phyloP scores from a whole-genome alignment of 768 basidiomycete genomes.

The Neoboletus subvelutipes region DNA sequence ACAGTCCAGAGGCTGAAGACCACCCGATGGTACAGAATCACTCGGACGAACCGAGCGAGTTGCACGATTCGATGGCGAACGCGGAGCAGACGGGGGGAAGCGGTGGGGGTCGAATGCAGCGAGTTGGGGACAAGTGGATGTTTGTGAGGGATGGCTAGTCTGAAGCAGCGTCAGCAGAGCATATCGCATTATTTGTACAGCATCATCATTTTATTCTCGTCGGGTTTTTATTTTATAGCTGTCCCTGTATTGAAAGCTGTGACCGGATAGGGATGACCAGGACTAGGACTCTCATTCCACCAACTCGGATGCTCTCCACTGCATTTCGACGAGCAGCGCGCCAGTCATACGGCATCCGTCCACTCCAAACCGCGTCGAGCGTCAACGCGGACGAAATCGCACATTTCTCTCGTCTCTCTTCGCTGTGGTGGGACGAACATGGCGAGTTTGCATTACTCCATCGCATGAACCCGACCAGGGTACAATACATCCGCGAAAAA shows the following conservation, averaged over 20 bases:
- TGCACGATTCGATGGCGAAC: neutral
- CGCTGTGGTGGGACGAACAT: slow-evolving; percentile 94
- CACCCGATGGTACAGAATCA: slow-evolving; percentile 3
- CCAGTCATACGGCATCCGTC: slow-evolving; percentile 7
- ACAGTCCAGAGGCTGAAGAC: neutral
- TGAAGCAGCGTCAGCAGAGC: slow-evolving; percentile 5
- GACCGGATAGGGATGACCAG: too few relatives aligned
- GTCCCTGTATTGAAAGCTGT: too few relatives aligned
- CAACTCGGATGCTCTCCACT: slow-evolving; percentile 19
- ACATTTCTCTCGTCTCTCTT: slow-evolving; percentile 84
- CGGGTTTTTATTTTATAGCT: neutral
- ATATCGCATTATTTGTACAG: slow-evolving; percentile 26
- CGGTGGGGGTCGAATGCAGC: slow-evolving; percentile 61
- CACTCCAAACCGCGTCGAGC: slow-evolving; percentile 27
- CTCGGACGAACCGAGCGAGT: slow-evolving; percentile 1
- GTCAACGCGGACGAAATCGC: slow-evolving; percentile 82
- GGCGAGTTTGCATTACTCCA: slow-evolving; percentile 90
- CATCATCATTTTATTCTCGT: slow-evolving; percentile 5
- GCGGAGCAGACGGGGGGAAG: slow-evolving; percentile 13
- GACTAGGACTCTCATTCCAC: neutral
- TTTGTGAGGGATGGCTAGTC: slow-evolving; percentile 50
- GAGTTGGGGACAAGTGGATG: slow-evolving; percentile 69
- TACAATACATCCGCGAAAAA: slow-evolving; percentile 81
- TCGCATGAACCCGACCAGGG: slow-evolving; percentile 90
- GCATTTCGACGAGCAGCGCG: slow-evolving; percentile 18